These are phyloP conservation scores for Scedosporium boydii DNA, from an alignment of 2,329 filamentous ascomycete species.

Conservation along the genomic window DNA sequence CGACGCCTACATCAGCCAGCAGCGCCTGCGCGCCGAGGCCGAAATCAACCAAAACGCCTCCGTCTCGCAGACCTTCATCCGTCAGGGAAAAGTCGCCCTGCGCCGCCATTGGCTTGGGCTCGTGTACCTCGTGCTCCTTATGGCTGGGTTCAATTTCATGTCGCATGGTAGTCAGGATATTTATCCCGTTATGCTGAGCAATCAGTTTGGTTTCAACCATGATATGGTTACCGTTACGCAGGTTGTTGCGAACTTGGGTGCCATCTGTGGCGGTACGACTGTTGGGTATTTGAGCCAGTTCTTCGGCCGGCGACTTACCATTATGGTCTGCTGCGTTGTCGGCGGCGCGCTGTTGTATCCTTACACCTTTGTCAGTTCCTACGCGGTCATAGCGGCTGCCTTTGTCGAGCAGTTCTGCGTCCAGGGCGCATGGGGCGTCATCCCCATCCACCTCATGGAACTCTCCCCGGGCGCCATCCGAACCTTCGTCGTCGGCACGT, in stretches of 20 bases:
- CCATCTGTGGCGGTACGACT: conserved; percentile 63
- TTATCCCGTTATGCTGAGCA: conserved; percentile 64
- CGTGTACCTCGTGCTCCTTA: conserved; percentile 39
- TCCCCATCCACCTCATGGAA: conserved; percentile 74
- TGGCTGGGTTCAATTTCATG: conserved; percentile 73
- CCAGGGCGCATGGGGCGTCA: conserved; percentile 66
- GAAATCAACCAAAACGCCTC: conserved; percentile 19
- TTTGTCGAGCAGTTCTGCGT: conserved; percentile 76
- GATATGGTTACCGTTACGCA: conserved; percentile 55
- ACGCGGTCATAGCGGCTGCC: conserved; percentile 51
- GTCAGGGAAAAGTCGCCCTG: conserved; percentile 69
- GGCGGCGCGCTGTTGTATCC: conserved; percentile 57
- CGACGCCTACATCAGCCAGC: conserved; percentile 57
- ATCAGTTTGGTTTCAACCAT: conserved; percentile 34
- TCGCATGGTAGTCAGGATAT: conserved; percentile 73
- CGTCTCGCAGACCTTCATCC: conserved; percentile 51
- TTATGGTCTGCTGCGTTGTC: conserved; percentile 50
- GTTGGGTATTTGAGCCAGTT: conserved; percentile 69
- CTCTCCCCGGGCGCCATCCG: conserved; percentile 62
- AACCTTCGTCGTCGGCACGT: conserved; percentile 64
- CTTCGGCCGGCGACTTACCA: conserved; percentile 61
- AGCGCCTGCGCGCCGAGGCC: conserved; percentile 46
- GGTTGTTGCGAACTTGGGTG: conserved; percentile 74
- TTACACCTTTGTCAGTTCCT: conserved; percentile 57
- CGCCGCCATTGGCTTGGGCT: conserved; percentile 73